A percentile compares a stretch with the other conserved stretches of the same genome.
Evolutionary conservation across 352 stramenopile species (phyloP).

Genomic region (Aphanomyces astaci): DNA sequence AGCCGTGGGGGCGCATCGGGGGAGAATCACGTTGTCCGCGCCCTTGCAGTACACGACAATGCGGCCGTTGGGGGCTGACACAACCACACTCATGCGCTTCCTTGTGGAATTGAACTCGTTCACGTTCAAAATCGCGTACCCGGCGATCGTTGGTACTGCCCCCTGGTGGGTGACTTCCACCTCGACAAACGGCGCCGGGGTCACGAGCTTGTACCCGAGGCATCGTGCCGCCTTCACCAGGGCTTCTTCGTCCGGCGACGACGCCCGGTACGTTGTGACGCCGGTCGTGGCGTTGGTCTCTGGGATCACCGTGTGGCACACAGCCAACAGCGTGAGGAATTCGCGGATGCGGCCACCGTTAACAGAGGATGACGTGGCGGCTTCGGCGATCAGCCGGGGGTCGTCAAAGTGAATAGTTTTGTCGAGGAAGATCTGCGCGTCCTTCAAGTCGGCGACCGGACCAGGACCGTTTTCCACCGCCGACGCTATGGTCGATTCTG

Average conservation of each 20-base stretch:
- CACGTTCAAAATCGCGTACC: slow-evolving; percentile 67
- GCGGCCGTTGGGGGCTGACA: slow-evolving; percentile 39
- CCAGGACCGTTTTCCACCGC: not conserved
- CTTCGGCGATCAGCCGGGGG: slow-evolving; percentile 41
- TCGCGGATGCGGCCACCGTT: slow-evolving; percentile 40
- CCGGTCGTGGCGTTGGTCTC: slow-evolving; percentile 44
- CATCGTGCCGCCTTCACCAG: slow-evolving; percentile 83
- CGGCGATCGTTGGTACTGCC: slow-evolving; percentile 25
- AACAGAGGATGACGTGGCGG: slow-evolving; percentile 27
- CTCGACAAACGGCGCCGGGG: slow-evolving; percentile 46
- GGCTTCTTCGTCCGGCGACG: slow-evolving; percentile 89
- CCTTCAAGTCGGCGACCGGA: slow-evolving; percentile 22
- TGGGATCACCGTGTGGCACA: slow-evolving; percentile 72
- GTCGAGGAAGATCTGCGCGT: slow-evolving; percentile 57
- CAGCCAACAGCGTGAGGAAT: slow-evolving; percentile 59
- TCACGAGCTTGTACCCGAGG: slow-evolving; percentile 76
- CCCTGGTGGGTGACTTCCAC: slow-evolving; percentile 47
- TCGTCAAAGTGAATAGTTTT: slow-evolving; percentile 65
- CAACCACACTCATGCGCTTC: slow-evolving; percentile 91
- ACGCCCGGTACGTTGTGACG: slow-evolving; percentile 71
- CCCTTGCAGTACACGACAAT: slow-evolving; percentile 70
- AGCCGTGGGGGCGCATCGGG: slow-evolving; percentile 48
- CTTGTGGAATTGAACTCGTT: slow-evolving; percentile 84
- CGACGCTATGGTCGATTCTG: not conserved
- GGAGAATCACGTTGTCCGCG: slow-evolving; percentile 81